These are phyloP conservation scores for Botrytis byssoidea DNA, from an alignment of 2,329 filamentous ascomycete species.

Conservation along the genomic window DNA sequence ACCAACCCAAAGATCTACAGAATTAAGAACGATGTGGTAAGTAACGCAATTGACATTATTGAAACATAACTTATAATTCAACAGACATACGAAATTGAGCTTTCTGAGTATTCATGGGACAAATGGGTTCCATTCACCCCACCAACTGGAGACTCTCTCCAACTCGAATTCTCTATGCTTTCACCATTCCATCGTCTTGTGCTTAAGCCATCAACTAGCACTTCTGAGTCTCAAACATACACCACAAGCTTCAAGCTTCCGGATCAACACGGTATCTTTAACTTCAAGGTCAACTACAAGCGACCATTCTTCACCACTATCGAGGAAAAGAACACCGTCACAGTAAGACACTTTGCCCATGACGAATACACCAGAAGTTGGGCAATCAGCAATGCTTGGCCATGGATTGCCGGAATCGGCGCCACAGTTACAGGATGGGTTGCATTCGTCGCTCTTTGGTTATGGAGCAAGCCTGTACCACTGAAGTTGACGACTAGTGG, in stretches of 20 bases:
- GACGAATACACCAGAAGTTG: conserved; percentile 93
- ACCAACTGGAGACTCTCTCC: conserved; percentile 69
- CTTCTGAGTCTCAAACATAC: conserved; percentile 70
- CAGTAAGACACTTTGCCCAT: conserved; percentile 93
- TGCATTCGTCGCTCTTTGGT: conserved; percentile 81
- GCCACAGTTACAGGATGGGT: conserved; percentile 83
- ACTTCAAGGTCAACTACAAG: conserved; percentile 97
- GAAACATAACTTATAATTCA: conserved; percentile 22
- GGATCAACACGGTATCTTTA: conserved; percentile 99
- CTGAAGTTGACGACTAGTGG: conserved; percentile 35
- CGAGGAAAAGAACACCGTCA: conserved; percentile 93
- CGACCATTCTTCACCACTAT: conserved; percentile 84
- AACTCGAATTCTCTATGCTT: conserved; percentile 98
- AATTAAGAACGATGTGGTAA: conserved; percentile 93
- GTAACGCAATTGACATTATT: conserved; percentile 43
- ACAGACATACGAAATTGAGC: conserved; percentile 56
- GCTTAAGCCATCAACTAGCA: conserved; percentile 58
- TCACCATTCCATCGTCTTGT: conserved; percentile 92
- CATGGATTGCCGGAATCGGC: conserved; percentile 87
- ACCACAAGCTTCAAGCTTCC: conserved; percentile 75
- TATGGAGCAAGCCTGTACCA: conserved; percentile 65
- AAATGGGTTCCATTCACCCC: conserved; percentile 72
- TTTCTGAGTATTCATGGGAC: conserved; percentile 80
- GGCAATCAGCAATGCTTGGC: conserved; percentile 86
- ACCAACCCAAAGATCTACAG: conserved; percentile 88